A percentile compares a stretch with the other conserved stretches of the same genome.
Evolutionary conservation across 257 asterid genomes (phyloP).

Genomic region (Penstemon newberryi): DNA sequence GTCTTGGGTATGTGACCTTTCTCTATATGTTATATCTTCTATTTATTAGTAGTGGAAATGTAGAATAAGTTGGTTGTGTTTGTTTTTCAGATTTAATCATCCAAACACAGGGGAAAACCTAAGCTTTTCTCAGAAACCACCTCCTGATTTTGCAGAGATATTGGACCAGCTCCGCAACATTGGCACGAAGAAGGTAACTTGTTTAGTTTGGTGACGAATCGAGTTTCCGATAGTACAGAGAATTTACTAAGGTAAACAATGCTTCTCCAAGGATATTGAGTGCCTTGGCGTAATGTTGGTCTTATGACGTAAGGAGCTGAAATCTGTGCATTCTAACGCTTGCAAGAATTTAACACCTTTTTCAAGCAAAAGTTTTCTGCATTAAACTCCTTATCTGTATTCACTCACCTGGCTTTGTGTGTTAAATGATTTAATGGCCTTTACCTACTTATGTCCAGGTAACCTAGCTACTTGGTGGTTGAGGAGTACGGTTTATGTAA

Average conservation of each 20-base stretch:
- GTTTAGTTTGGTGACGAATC: not conserved
- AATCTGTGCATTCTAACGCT: not conserved
- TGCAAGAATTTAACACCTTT: not conserved
- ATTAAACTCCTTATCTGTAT: not conserved
- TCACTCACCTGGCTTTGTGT: not conserved
- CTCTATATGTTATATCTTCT: not conserved
- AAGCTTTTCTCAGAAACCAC: slow-evolving; percentile 71
- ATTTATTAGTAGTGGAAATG: not conserved
- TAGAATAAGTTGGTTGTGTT: slow-evolving; percentile 3
- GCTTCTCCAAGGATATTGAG: too few species aligned
- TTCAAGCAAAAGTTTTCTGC: not conserved
- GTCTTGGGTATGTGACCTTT: slow-evolving; percentile 51
- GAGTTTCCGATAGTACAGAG: not conserved
- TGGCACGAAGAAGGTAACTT: slow-evolving; percentile 51
- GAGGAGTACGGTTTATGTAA: not conserved
- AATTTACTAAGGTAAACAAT: not conserved
- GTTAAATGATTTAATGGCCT: not conserved
- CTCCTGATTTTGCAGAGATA: slow-evolving; percentile 71
- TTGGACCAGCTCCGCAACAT: slow-evolving; percentile 60
- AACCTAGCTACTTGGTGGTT: not conserved
- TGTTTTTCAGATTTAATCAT: slow-evolving; percentile 61
- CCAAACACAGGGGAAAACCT: slow-evolving; percentile 66
- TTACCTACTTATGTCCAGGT: slow-evolving; percentile 17
- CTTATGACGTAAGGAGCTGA: too few species aligned
- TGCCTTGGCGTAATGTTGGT: too few species aligned